Evolutionary conservation across 345 rosid genomes (phyloP), one percentile per base, ranked within the genome.

Genomic region (Heritiera littoralis): DNA sequence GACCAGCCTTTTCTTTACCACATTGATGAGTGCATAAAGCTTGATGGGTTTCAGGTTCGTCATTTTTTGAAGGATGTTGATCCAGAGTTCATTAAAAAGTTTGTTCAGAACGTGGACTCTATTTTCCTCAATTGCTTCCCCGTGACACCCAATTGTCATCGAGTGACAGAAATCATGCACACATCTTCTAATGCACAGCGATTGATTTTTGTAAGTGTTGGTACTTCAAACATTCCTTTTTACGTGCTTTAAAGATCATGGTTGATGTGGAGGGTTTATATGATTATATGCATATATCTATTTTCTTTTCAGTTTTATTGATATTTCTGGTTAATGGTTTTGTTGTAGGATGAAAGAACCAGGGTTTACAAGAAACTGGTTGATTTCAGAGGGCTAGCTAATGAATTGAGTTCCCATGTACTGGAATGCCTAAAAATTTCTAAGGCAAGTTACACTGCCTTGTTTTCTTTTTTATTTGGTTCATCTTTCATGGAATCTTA

Each of bases 71-170:
- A 58, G 76, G 91, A 83, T 56, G 87, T 96, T 67, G 95, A 94
- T 85, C 83, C 82, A 81, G 80, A 83, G 66, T 88, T 96, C 66
- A 85, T 91, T 49, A 70, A 75, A 83, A 88, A 84, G 78, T 91
- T 75, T 66, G 80, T 87, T 20, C 83, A 83, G 0, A 82, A 77
- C 72, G 67, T 45, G 43, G 87, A 86, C 58, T 84, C 90, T 12
- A 65, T 89, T 82, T 84, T 79, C 82, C 81, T 91, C 51, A 81
- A 79, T 78, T 85, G 85, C 78, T 92, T 94, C 83, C 91, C 98
- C 1, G 93, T 96, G 48, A 89, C 94, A 17, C 98, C 99, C 58
- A 96, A 96, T 68, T 82, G 86, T 86, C 92, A 90, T 54, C 98
- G 99, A 41, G 94, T 96, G 83, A 88, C 93, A 1, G 99, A 96